Conservation (phyloP, 371 early-diverging fungal species). For the Mucor irregularis region DNA sequence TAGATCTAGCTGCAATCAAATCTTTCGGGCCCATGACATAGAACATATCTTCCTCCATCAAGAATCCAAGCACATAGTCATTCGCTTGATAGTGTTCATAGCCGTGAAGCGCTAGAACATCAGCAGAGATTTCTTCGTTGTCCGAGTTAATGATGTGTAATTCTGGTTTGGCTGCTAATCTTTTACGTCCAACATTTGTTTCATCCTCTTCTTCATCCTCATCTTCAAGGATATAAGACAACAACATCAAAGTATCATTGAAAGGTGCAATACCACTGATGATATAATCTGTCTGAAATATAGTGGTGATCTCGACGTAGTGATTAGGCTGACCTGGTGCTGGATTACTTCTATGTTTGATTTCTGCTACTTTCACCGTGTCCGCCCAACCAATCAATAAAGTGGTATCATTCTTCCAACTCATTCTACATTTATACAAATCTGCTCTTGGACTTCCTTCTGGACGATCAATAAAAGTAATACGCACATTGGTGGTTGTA, state of each 20-base stretch:
- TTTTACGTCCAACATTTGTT: conserved; percentile 22
- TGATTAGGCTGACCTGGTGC: conserved; percentile 54
- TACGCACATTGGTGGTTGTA: conserved; percentile 63
- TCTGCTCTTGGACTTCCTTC: conserved; percentile 82
- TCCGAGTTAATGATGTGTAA: conserved; percentile 80
- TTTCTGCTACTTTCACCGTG: conserved; percentile 78
- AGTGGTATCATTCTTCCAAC: conserved; percentile 79
- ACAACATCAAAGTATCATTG: conserved; percentile 70
- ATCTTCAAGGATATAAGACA: conserved; percentile 68
- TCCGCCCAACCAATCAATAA: conserved; percentile 95
- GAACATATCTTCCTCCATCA: conserved; percentile 67
- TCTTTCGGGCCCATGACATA: conserved; percentile 93
- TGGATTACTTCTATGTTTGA: conserved; percentile 51
- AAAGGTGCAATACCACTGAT: conserved; percentile 89
- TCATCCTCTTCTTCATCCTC: conserved; percentile 28
- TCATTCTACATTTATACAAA: conserved; percentile 80
- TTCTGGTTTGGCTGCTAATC: conserved; percentile 78
- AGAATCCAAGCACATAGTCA: conserved; percentile 80
- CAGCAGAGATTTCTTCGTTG: conserved; percentile 84
- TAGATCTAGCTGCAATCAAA: conserved; percentile 83
- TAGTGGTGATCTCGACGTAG: conserved; percentile 77
- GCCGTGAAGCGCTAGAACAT: conserved; percentile 80
- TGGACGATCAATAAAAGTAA: conserved; percentile 85
- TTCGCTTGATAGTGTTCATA: conserved; percentile 87
- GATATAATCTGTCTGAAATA: conserved; percentile 87